Evolutionary conservation across 2,329 filamentous ascomycete species (phyloP).

Genomic region (Venturia carpophila): DNA sequence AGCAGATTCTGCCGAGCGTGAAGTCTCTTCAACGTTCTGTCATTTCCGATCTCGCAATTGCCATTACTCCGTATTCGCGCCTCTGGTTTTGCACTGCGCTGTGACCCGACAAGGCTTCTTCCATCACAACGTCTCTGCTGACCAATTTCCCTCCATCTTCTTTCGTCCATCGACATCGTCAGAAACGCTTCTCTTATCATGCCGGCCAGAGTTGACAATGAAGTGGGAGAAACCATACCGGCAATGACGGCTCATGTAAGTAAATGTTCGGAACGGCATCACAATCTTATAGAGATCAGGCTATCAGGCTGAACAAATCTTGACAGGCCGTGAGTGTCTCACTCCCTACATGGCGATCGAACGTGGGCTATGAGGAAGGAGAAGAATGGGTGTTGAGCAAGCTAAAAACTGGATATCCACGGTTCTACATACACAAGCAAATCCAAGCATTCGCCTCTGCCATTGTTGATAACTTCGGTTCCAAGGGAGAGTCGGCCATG

Average conservation of each 20-base stretch:
- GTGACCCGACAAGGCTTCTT: neutral
- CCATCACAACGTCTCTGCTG: neutral
- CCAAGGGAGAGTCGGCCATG: slow-evolving; percentile 60
- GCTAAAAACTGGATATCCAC: slow-evolving; percentile 86
- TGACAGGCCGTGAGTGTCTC: slow-evolving; percentile 94
- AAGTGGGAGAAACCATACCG: slow-evolving; percentile 19
- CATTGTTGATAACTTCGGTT: slow-evolving; percentile 58
- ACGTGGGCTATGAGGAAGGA: slow-evolving; percentile 90
- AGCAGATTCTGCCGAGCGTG: neutral
- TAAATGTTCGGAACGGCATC: neutral
- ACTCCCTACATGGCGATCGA: slow-evolving; percentile 83
- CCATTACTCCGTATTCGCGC: neutral
- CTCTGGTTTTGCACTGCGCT: neutral
- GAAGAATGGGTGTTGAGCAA: slow-evolving; percentile 75
- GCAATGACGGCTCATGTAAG: slow-evolving; percentile 20
- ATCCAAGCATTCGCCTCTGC: slow-evolving; percentile 66
- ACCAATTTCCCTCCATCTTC: neutral
- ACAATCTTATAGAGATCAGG: neutral
- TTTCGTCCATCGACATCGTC: neutral
- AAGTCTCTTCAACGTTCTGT: neutral
- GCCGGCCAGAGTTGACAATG: slow-evolving; percentile 12
- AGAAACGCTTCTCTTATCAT: neutral
- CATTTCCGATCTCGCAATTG: neutral
- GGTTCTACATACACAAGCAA: slow-evolving; percentile 86
- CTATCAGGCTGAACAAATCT: neutral